Evolutionary conservation across 148 eudicot genomes (phyloP).

Genomic region (Polygonum aviculare): DNA sequence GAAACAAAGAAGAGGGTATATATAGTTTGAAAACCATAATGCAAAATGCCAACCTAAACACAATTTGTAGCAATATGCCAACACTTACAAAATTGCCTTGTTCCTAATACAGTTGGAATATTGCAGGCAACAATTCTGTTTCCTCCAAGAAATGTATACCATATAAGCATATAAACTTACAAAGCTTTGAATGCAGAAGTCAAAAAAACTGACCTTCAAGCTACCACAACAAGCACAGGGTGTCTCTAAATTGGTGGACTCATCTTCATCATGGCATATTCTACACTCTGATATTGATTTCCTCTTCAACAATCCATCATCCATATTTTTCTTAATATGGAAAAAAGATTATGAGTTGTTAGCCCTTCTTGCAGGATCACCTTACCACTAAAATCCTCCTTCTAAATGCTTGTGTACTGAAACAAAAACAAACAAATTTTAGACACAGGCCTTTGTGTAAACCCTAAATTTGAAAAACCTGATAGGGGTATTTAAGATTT

Average conservation of each 20-base stretch:
- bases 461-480: not conserved
- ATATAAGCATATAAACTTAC: too few species aligned
- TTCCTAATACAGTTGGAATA: not conserved
- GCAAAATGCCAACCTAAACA: not conserved
- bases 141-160: too few species aligned
- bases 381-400: conserved; percentile 1
- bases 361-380: conserved; percentile 6
- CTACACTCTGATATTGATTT: conserved; percentile 51
- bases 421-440: not conserved
- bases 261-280: conserved; percentile 86
- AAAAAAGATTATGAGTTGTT: not conserved
- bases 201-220: conserved; percentile 53
- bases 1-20: not conserved
- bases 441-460: not conserved
- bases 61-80: not conserved
- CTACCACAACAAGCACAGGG: conserved; percentile 85
- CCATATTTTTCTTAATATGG: conserved; percentile 26
- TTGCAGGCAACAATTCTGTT: not conserved
- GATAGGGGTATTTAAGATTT: not conserved
- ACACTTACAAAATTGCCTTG: not conserved
- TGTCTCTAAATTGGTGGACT: conserved; percentile 61
- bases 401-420: not conserved
- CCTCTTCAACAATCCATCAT: conserved; percentile 26
- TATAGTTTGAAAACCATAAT: not conserved
- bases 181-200: not conserved